A percentile compares a stretch with the other conserved stretches of the same genome.
Conservation (phyloP, 768 basidiomycete genomes). For the Lanmaoa rubissima region DNA sequence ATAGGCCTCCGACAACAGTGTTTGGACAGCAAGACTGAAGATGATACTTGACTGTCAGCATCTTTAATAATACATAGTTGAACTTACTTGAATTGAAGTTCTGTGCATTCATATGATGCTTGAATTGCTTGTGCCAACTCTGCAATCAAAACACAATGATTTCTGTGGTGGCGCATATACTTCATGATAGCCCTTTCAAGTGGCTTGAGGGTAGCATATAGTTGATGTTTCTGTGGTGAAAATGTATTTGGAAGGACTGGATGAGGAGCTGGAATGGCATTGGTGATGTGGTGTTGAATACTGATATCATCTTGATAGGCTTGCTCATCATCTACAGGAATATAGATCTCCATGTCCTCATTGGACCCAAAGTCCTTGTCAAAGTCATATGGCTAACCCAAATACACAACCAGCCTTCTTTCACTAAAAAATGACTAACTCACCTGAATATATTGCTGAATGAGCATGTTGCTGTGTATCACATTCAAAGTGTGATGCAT, state of each 20-base stretch:
- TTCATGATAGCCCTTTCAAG: conserved; percentile 19
- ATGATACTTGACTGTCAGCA: not conserved
- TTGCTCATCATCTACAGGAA: not conserved
- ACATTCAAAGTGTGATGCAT: conserved; percentile 27
- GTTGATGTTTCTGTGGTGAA: conserved; percentile 20
- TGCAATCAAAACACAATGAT: not conserved
- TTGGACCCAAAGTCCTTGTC: not conserved
- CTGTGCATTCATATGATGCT: conserved; percentile 13
- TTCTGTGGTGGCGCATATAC: conserved; percentile 11
- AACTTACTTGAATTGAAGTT: conserved; percentile 23
- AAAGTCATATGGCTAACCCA: conserved; percentile 7
- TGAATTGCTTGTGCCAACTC: conserved; percentile 18
- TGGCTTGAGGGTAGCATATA: conserved; percentile 17
- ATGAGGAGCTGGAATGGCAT: not conserved
- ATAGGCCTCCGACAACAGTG: conserved; percentile 27
- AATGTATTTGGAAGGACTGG: conserved; percentile 15
- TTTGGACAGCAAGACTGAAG: conserved; percentile 20
- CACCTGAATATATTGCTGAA: conserved; percentile 12
- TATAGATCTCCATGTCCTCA: not conserved
- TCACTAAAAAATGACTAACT: not conserved
- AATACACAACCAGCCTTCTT: not conserved
- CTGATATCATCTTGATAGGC: not conserved
- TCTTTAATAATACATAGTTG: not conserved
- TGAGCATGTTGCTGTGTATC: conserved; percentile 12
- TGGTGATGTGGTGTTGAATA: not conserved